Base-by-base conservation (phyloP, 2,329 filamentous ascomycete genomes). In the Talaromyces sp. region DNA sequence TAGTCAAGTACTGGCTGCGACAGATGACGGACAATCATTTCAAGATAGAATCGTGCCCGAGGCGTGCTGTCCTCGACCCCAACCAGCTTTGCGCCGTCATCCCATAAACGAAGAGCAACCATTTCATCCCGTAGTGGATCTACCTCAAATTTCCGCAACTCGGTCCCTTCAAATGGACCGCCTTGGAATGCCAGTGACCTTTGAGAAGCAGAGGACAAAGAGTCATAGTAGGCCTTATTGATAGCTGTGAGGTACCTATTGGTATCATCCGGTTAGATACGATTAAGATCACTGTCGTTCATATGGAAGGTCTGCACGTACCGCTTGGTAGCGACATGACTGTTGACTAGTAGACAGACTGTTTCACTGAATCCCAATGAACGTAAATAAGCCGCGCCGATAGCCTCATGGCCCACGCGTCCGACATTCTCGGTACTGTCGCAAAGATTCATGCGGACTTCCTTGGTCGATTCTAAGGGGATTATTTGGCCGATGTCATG, bases 401-500 rank as follows among this genome's bases (percentile, higher is more conserved):
- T 67, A 5, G 65, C 58, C 46, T 76, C 73, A 45, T 76, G 71
- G 13, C 70, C 73, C 2, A 71, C 64, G 11, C 70, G 65, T 13
- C 73, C 73, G 13, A 73, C 68, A 43, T 70, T 70, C 11, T 66
- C 62, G 2, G 55, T 52, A 35, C 61, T 62, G 6, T 58, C 58
- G 10, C 51, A 52, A 30, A 70, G 57, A 19, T 65, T 61, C 65
- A 68, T 67, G 3, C 65, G 57, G 7, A 57, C 56, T 49, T 66
- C 71, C 24, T 59, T 67, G 19, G 55, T 67, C 22, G 52, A 62
- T 52, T 64, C 59, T 1, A 72, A 39, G 3, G 74, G 75, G 13
- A 76, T 68, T 50, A 76, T 73, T 22, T 75, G 72, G 14, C 75
- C 75, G 43, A 76, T 71, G 47, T 77, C 75, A 54, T 77, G 75